Conservation (phyloP, 257 asterid species). For the Ehretia macrophylla region DNA sequence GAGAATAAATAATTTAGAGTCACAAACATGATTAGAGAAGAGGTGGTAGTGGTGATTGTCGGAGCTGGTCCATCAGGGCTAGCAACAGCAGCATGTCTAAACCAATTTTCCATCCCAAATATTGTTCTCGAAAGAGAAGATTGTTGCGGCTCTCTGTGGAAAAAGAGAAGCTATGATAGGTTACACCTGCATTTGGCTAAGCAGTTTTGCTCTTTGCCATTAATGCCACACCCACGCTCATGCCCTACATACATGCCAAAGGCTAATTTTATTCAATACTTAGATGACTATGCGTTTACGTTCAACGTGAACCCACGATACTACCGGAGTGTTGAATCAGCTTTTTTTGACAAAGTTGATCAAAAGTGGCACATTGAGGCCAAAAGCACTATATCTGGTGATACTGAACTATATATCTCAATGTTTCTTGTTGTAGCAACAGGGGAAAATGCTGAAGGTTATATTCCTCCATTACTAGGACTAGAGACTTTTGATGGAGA, state of each 20-base stretch:
- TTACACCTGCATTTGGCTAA: constrained; percentile 55
- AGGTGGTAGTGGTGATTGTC: constrained; percentile 22
- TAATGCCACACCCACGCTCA: constrained; percentile 31
- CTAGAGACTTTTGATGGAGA: constrained; percentile 33
- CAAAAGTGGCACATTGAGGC: constrained; percentile 32
- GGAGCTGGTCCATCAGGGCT: constrained; percentile 68
- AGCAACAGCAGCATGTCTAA: constrained; percentile 55
- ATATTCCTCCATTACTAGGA: constrained; percentile 31
- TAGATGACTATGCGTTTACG: constrained; percentile 32
- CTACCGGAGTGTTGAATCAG: constrained; percentile 16
- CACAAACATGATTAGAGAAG: constrained; percentile 21
- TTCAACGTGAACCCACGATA: constrained; percentile 25
- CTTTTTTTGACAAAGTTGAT: constrained; percentile 5
- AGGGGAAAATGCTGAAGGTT: constrained; percentile 45
- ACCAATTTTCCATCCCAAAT: constrained; percentile 26
- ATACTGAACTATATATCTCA: constrained; percentile 19
- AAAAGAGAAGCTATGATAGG: constrained; percentile 43
- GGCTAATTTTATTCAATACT: constrained; percentile 28
- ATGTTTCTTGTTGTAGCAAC: constrained; percentile 45
- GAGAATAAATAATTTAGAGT: no score
- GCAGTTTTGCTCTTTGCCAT: constrained; percentile 47
- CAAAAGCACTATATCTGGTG: background rate
- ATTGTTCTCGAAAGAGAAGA: constrained; percentile 55
- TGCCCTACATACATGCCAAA: constrained; percentile 41
- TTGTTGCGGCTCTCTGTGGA: constrained; percentile 53